Evolutionary conservation across 108 stramenopile species (phyloP), one percentile per base, ranked within the genome.

Genomic region (Bacterosira constricta): DNA sequence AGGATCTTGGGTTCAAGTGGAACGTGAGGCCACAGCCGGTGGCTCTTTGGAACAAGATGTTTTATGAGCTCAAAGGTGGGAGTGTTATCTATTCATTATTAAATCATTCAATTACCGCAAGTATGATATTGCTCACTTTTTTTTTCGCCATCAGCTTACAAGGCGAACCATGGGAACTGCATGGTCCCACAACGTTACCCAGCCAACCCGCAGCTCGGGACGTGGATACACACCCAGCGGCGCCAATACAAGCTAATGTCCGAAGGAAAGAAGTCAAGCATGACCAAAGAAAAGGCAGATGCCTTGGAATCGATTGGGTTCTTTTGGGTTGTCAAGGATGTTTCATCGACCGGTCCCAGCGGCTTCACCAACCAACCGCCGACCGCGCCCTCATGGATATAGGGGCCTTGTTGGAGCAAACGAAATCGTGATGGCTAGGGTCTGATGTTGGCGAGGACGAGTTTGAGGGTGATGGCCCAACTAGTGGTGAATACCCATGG

Each of bases 1-100:
- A 85, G 25, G 39, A 50, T 10, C 34, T 82, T 26, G 85, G 85
- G n/a, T 85, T 85, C 68, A 69, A 67, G 50, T 85, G 85, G 85
- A 77, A 85, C 20, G n/a, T n/a, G n/a, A n/a, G n/a, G 17, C 47
- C 5, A 13, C 47, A 5, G 13, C 47, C 17, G 47, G 47, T 10
- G 17, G 17, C 6, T 18, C 15, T 49, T 13, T 18, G 17, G 20
- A 17, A 18, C 47, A 49, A 17, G 47, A 49, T 6, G 47, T 18
- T 13, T 18, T 18, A 18, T 49, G 47, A 18, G 20, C 17, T 6
- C 15, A 10, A 17, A 49, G 47, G 47, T 49, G 17, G 5, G 47
- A 11, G 17, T 49, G 6, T 13, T 49, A 6, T 49, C 5, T 6
- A 6, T 10, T 18, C 15, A 49, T 49, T 49, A 18, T 18, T 49